These are phyloP conservation scores for Cercospora sp. DNA, from an alignment of 2,329 filamentous ascomycete genomes.

Conservation along the genomic window DNA sequence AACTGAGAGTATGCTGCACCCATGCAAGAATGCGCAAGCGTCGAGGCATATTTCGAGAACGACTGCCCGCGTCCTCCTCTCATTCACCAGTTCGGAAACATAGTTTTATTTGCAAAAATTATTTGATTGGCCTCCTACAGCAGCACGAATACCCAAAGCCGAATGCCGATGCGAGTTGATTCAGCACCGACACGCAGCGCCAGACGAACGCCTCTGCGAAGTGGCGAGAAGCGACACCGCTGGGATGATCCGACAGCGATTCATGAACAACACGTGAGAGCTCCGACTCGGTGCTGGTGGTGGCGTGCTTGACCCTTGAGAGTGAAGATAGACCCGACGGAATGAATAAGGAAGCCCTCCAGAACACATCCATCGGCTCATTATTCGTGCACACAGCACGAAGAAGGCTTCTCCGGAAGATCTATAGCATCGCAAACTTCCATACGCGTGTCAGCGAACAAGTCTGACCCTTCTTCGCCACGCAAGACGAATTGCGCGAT, in stretches of 20 bases:
- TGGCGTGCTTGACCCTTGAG: neutral
- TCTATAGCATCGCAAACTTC: neutral
- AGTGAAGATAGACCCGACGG: neutral
- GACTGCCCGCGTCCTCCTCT: neutral
- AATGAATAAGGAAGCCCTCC: neutral
- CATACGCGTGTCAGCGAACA: neutral
- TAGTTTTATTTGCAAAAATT: neutral
- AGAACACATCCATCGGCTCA: neutral
- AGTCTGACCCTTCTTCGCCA: neutral
- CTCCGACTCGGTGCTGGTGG: neutral
- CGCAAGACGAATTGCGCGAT: neutral
- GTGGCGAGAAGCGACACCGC: neutral
- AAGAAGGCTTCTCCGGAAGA: neutral
- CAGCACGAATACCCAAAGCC: neutral
- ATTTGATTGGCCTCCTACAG: neutral
- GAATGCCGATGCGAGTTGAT: neutral
- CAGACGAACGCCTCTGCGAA: neutral
- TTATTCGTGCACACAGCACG: neutral
- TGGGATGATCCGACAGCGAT: neutral
- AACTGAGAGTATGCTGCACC: neutral
- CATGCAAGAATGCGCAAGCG: conserved; percentile 1
- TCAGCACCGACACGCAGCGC: neutral
- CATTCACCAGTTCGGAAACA: neutral
- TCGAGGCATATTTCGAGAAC: neutral
- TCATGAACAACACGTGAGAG: neutral